phyloP scores from a whole-genome alignment of 257 asterid species.

The Solanum sejunctum region DNA sequence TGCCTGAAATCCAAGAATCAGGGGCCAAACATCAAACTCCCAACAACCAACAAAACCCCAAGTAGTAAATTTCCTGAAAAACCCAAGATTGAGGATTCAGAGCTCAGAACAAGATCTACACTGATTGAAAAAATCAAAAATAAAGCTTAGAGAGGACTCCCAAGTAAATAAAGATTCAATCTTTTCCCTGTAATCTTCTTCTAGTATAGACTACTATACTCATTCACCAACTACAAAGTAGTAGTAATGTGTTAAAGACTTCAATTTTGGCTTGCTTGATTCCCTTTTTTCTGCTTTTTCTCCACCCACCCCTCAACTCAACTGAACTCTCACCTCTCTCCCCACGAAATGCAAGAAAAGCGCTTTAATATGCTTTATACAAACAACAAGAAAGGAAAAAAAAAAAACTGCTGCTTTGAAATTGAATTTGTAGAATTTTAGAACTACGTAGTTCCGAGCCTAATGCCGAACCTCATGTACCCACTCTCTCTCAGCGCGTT shows the following conservation, averaged over 20 bases:
- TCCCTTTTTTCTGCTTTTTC: not conserved
- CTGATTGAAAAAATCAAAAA: not conserved
- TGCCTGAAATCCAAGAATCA: not conserved
- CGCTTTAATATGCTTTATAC: conserved; percentile 27
- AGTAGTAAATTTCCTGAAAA: not conserved
- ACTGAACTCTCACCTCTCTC: conserved; percentile 13
- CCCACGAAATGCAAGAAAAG: conserved; percentile 23
- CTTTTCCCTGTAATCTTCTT: not conserved
- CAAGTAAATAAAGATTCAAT: not conserved
- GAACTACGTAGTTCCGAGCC: conserved; percentile 28
- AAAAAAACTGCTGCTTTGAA: not conserved
- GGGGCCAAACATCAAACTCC: not conserved
- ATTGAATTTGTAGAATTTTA: not conserved
- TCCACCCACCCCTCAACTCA: not conserved
- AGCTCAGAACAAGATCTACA: not conserved
- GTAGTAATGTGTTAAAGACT: not conserved
- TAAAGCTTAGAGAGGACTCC: not conserved
- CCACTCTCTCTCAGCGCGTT: conserved; percentile 3
- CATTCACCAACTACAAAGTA: not conserved
- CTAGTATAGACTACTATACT: not conserved
- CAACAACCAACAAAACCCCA: not conserved
- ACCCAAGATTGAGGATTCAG: not conserved
- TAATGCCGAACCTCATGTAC: conserved; percentile 32
- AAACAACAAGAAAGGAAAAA: not conserved
- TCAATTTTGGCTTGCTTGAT: not conserved